Conservation (phyloP, 2,329 filamentous ascomycete species). For the Boeremia exigua region DNA sequence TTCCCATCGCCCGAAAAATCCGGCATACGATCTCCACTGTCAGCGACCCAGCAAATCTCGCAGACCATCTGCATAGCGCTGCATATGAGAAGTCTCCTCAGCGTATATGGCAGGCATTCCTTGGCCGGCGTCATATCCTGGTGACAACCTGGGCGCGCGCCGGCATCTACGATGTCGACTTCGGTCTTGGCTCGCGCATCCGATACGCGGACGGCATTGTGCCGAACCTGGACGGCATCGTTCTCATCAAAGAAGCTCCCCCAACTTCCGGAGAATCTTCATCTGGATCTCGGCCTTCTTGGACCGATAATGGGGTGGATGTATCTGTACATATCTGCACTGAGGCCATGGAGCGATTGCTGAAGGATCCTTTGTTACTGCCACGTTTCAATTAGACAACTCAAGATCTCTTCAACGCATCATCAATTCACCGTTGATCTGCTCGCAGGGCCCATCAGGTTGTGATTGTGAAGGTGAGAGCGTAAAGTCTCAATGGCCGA, state of each 20-base stretch:
- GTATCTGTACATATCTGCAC: not conserved
- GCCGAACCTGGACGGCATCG: constrained; percentile 7
- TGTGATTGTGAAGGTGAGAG: no score
- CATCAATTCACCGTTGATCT: no score
- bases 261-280: not conserved
- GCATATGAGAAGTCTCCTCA: constrained; percentile 16
- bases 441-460: no score
- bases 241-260: constrained; percentile 10
- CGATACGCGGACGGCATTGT: constrained; percentile 14
- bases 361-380: constrained; percentile 8
- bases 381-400: not conserved
- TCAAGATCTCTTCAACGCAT: no score
- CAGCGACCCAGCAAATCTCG: constrained; percentile 3
- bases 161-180: constrained; percentile 7
- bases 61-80: constrained; percentile 10
- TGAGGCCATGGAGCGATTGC: constrained; percentile 7
- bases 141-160: constrained; percentile 18
- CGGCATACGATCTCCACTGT: constrained; percentile 3
- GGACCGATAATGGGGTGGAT: not conserved
- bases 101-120: constrained; percentile 17
- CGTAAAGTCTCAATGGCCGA: no score
- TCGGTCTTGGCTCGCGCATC: constrained; percentile 8
- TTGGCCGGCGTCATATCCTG: constrained; percentile 15
- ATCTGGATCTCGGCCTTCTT: not conserved
- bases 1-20: not conserved